Percentiles rank a stretch among this genome's conserved stretches.
Evolutionary conservation across 495 filamentous ascomycete genomes (phyloP).

Genomic region (Penicillium atrosanguineum): DNA sequence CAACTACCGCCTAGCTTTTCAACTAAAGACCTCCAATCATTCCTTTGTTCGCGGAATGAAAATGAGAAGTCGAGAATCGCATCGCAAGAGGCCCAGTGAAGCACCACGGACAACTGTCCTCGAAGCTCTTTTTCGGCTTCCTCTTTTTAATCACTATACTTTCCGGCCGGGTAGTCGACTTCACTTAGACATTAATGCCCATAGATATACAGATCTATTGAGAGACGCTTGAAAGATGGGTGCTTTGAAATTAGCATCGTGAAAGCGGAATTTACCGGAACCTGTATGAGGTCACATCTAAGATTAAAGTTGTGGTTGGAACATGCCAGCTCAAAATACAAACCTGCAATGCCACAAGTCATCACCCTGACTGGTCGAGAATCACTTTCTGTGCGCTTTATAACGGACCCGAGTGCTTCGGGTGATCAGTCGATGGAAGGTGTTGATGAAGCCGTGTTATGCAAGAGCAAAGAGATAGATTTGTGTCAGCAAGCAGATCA

Average conservation of each 20-base stretch:
- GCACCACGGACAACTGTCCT: slow-evolving; percentile 13
- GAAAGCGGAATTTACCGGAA: slow-evolving; percentile 22
- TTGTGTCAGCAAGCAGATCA: neutral
- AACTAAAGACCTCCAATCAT: slow-evolving; percentile 29
- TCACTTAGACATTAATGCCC: slow-evolving; percentile 33
- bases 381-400: slow-evolving; percentile 8
- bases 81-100: slow-evolving; percentile 21
- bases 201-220: slow-evolving; percentile 30
- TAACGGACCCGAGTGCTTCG: slow-evolving; percentile 4
- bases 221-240: slow-evolving; percentile 59
- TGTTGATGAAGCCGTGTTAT: neutral
- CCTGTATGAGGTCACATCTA: neutral
- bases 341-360: slow-evolving; percentile 19
- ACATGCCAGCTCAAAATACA: neutral
- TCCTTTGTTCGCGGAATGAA: slow-evolving; percentile 28
- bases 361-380: slow-evolving; percentile 16
- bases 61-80: slow-evolving; percentile 36
- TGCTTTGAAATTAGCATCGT: slow-evolving; percentile 53
- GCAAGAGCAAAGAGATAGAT: neutral
- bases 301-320: neutral
- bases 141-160: slow-evolving; percentile 28
- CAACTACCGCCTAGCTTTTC: slow-evolving; percentile 29
- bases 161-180: slow-evolving; percentile 30
- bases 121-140: slow-evolving; percentile 27
- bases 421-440: neutral